Percentiles rank a stretch among this genome's conserved stretches.
phyloP scores from a whole-genome alignment of 2,329 filamentous ascomycete genomes.

The Anthostomella pinea region DNA sequence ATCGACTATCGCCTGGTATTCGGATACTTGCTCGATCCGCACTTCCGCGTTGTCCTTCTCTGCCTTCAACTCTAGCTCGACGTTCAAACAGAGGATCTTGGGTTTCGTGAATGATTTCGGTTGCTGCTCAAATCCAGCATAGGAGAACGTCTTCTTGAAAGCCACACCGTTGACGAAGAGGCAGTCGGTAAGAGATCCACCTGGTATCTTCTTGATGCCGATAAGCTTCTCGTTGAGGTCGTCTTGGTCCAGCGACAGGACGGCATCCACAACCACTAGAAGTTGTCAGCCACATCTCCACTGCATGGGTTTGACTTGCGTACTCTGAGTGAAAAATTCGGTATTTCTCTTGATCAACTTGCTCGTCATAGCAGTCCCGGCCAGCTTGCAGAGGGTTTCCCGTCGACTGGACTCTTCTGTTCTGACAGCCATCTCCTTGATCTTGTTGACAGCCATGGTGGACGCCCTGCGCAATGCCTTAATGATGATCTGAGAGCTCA shows the following conservation, averaged over 20 bases:
- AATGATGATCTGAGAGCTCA: constrained; percentile 96
- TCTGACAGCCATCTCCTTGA: constrained; percentile 93
- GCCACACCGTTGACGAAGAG: constrained; percentile 97
- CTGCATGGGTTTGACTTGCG: constrained; percentile 28
- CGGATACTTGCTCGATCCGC: constrained; percentile 94
- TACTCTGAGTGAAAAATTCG: constrained; percentile 95
- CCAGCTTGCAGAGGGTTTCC: constrained; percentile 85
- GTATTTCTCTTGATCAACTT: constrained; percentile 98
- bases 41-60: constrained; percentile 99
- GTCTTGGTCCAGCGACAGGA: constrained; percentile 91
- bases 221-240: constrained; percentile 98
- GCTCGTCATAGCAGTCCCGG: constrained; percentile 97
- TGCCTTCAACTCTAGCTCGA: constrained; percentile 96
- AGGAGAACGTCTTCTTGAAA: constrained; percentile 99
- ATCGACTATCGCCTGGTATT: constrained; percentile 99
- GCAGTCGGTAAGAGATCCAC: constrained; percentile 92
- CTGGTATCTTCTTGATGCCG: constrained; percentile 96
- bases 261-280: constrained; percentile 94
- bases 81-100: constrained; percentile 95
- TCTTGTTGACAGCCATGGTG: constrained; percentile 93
- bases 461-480: constrained; percentile 90
- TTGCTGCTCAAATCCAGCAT: constrained; percentile 98
- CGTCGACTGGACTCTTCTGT: constrained; percentile 79
- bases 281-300: constrained; percentile 18
- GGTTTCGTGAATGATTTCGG: constrained; percentile 92